Evolutionary conservation across 1,284 basidiomycete genomes (phyloP).

Genomic region (Xerocomus cyaneibrunnescens): DNA sequence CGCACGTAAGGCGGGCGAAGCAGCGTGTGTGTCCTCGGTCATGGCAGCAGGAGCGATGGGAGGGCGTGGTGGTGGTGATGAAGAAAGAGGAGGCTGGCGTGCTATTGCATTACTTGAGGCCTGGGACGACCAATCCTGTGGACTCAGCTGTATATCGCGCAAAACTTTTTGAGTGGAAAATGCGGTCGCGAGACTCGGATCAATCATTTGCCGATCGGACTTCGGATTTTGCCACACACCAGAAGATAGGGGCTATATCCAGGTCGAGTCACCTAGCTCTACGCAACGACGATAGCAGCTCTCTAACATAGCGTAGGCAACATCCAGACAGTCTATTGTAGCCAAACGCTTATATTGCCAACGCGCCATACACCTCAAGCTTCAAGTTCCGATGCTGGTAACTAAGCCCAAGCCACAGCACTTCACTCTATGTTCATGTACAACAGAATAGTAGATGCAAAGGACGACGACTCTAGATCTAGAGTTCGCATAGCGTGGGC

Average conservation of each 20-base stretch:
- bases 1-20: constrained; percentile 34
- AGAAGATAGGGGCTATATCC: too few species aligned
- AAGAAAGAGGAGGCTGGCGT: constrained; percentile 6
- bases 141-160: constrained; percentile 11
- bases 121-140: constrained; percentile 26
- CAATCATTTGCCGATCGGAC: constrained; percentile 15
- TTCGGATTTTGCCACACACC: constrained; percentile 1
- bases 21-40: constrained; percentile 21
- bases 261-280: too few species aligned
- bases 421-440: too few species aligned
- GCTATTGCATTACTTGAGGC: constrained; percentile 29
- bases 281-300: too few species aligned
- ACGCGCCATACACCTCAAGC: too few species aligned
- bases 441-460: too few species aligned
- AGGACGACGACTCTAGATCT: too few species aligned
- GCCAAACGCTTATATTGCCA: too few species aligned
- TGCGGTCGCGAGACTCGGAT: constrained; percentile 12
- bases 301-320: too few species aligned
- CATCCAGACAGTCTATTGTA: too few species aligned
- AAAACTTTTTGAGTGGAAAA: constrained; percentile 21
- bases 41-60: constrained; percentile 15
- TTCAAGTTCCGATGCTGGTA: too few species aligned
- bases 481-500: background rate
- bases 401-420: too few species aligned
- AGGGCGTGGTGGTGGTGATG: background rate